Base-by-base conservation (phyloP, 2,329 filamentous ascomycete genomes). In the Stachybotrys chlorohalonatus region DNA sequence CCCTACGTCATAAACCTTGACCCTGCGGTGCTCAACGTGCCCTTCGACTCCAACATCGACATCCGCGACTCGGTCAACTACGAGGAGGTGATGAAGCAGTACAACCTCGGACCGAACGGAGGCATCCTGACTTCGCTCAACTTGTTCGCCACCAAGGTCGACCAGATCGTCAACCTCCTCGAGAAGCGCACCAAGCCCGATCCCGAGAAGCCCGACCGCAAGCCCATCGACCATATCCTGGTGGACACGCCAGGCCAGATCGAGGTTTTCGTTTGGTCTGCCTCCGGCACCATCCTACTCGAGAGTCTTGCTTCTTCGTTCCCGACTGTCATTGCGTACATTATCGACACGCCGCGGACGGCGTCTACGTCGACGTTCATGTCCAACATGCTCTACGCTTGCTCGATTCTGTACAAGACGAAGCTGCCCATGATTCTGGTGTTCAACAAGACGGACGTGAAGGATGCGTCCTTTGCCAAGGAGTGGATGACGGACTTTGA, bases 401-500 rank as follows among this genome's bases (percentile, higher is more conserved):
- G 94, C 78, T 95, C 89, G 57, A 99, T 99, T 60, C 82, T 99
- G 15, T 99, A 99, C 82, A 97, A 97, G 77, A 97, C 93, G 2
- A 96, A 95, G 69, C 79, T 99, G 0, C 94, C 94, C 30, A 99
- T 99, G 94, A 95, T 99, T 53, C 76, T 99, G 7, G 94, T 99
- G 11, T 97, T 99, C 79, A 99, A 99, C 78, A 99, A 99, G 76
- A 96, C 92, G 0, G 94, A 99, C 65, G 90, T 95, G 47, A 90
- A 95, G 69, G 88, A 95, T 64, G 90, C 91, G 0, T 81, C 83
- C 31, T 96, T 96, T 65, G 94, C 92, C 1, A 94, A 93, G 73
- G 91, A 97, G 68, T 99, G 95, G 94, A 99, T 99, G 94, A 95
- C 92, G 6, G 93, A 99, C 70, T 99, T 96, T 65, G 94, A 99